phyloP scores from a whole-genome alignment of 2,329 filamentous ascomycete genomes.

The Drechslera avenae region DNA sequence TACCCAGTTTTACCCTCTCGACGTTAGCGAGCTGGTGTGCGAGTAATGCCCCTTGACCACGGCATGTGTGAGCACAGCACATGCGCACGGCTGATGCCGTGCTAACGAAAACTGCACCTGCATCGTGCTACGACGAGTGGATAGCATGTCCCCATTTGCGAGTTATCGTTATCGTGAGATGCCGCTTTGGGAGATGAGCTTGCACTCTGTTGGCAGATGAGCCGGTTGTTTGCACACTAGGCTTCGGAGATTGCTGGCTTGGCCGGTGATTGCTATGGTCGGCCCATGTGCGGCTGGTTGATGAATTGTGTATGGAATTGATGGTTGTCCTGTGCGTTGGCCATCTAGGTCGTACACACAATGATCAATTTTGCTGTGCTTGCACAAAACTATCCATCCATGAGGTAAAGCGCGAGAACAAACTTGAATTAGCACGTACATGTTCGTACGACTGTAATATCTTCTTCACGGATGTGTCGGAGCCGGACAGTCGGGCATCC shows the following conservation, averaged over 20 bases:
- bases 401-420: too few species aligned
- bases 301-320: constrained; percentile 3
- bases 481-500: neutral
- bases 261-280: constrained; percentile 3
- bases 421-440: too few species aligned
- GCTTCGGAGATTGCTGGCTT: constrained; percentile 8
- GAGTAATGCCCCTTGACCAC: constrained; percentile 9
- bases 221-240: constrained; percentile 14
- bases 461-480: too few species aligned
- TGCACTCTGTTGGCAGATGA: constrained; percentile 15
- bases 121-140: constrained; percentile 27
- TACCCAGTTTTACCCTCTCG: neutral
- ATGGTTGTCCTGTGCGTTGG: constrained; percentile 1
- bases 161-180: constrained; percentile 26
- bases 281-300: constrained; percentile 7
- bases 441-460: too few species aligned
- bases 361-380: too few species aligned
- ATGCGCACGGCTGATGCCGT: constrained; percentile 1
- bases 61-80: constrained; percentile 4
- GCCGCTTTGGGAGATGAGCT: constrained; percentile 14
- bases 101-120: constrained; percentile 21
- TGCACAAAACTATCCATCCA: too few species aligned
- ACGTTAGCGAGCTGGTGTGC: neutral
- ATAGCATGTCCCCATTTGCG: constrained; percentile 2
- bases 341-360: too few species aligned